Evolutionary conservation across 2,329 filamentous ascomycete species (phyloP).

Genomic region (Plenodomus biglobosus): DNA sequence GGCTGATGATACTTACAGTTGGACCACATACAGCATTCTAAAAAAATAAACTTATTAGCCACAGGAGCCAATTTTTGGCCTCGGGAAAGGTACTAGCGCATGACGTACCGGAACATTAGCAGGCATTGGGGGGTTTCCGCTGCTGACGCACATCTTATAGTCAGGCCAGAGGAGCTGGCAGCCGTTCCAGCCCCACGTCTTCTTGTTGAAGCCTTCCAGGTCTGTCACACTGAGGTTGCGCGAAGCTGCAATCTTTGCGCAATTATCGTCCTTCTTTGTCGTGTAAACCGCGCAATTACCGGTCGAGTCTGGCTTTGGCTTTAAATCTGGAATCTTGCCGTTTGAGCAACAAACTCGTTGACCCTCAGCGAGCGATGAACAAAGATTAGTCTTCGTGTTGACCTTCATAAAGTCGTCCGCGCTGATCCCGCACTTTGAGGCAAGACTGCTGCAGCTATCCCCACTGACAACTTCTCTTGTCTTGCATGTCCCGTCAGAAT

Average conservation of each 20-base stretch:
- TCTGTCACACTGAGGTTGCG: background rate
- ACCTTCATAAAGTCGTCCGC: too few relatives aligned
- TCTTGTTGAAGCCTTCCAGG: constrained; percentile 13
- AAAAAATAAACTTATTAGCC: too few relatives aligned
- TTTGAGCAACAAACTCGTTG: constrained; percentile 10
- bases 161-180: constrained; percentile 11
- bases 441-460: too few relatives aligned
- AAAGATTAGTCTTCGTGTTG: too few relatives aligned
- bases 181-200: constrained; percentile 18
- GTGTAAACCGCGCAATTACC: constrained; percentile 9
- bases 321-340: constrained; percentile 9
- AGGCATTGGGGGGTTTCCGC: constrained; percentile 13
- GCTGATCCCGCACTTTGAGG: too few relatives aligned
- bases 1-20: constrained; percentile 43
- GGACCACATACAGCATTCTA: constrained; percentile 51
- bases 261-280: constrained; percentile 8
- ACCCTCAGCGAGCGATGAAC: too few relatives aligned
- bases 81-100: too few relatives aligned
- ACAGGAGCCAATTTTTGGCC: too few relatives aligned
- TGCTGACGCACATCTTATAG: constrained; percentile 13
- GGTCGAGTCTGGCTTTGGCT: constrained; percentile 8
- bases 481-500: too few relatives aligned
- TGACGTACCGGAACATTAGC: too few relatives aligned
- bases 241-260: constrained; percentile 8
- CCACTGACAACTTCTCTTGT: too few relatives aligned